Percentiles rank a stretch among this genome's conserved stretches.
phyloP scores from a whole-genome alignment of 495 filamentous ascomycete genomes.

The Xylaria nigripes region DNA sequence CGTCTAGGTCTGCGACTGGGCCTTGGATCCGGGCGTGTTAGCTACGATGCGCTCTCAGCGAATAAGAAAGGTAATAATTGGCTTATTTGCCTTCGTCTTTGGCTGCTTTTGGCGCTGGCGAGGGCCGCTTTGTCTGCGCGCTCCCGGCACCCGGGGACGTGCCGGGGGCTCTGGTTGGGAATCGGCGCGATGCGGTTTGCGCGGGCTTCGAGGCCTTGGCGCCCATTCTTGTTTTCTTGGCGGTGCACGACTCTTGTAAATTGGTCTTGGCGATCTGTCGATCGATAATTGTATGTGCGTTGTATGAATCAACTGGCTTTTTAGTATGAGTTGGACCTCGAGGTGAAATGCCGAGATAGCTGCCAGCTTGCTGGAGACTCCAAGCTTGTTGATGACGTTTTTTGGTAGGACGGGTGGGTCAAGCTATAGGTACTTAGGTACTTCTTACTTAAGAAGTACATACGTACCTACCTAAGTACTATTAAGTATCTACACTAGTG shows the following conservation, averaged over 20 bases:
- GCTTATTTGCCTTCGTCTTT: constrained; percentile 32
- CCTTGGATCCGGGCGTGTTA: constrained; percentile 23
- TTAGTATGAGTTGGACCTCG: too few species aligned
- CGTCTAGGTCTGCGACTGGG: constrained; percentile 24
- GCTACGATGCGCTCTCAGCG: too few species aligned
- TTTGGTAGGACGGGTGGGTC: too few species aligned
- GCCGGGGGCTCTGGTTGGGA: constrained; percentile 33
- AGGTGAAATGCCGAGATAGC: too few species aligned
- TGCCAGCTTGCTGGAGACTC: too few species aligned
- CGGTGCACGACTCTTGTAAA: background rate
- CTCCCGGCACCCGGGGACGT: constrained; percentile 14
- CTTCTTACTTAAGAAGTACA: too few species aligned
- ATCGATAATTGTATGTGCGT: too few species aligned
- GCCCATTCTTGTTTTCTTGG: constrained; percentile 16
- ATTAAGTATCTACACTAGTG: too few species aligned
- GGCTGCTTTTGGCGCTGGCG: constrained; percentile 4
- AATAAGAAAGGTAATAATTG: background rate
- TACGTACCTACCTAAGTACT: too few species aligned
- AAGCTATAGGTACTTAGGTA: too few species aligned
- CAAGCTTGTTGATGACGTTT: too few species aligned
- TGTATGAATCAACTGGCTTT: too few species aligned
- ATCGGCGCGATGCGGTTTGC: constrained; percentile 33
- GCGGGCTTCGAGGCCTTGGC: constrained; percentile 28
- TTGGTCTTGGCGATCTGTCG: background rate
- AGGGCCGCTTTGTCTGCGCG: background rate